Conservation (phyloP, 1,139 yeast genomes). For the Diutina siamensis region DNA sequence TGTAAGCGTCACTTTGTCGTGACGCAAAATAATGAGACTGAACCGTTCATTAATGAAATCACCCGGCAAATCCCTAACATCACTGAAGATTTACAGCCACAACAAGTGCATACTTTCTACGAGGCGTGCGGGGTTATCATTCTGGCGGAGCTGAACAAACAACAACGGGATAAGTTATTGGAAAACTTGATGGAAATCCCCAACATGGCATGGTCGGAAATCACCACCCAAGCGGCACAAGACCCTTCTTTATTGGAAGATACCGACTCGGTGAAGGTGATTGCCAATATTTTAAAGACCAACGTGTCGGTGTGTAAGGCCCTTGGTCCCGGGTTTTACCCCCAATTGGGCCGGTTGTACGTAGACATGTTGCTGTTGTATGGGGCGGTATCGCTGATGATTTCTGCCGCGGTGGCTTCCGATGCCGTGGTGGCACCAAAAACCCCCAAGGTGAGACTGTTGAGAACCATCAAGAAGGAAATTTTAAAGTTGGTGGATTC, state of each 20-base stretch:
- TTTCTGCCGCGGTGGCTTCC: constrained; percentile 64
- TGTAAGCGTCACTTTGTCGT: constrained; percentile 94
- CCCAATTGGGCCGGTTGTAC: constrained; percentile 80
- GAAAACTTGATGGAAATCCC: constrained; percentile 81
- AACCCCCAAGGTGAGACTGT: constrained; percentile 89
- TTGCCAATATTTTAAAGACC: constrained; percentile 88
- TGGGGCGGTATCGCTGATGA: constrained; percentile 83
- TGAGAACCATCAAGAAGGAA: constrained; percentile 94
- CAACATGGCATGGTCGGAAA: constrained; percentile 87
- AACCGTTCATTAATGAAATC: constrained; percentile 87
- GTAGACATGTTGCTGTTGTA: constrained; percentile 84
- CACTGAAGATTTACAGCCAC: constrained; percentile 90
- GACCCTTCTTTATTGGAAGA: constrained; percentile 78
- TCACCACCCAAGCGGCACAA: constrained; percentile 77
- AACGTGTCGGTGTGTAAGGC: constrained; percentile 91
- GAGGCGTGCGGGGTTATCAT: constrained; percentile 96
- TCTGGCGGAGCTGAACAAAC: constrained; percentile 61
- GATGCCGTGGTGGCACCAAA: constrained; percentile 86
- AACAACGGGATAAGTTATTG: constrained; percentile 61
- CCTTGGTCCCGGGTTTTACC: constrained; percentile 82
- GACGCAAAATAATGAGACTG: constrained; percentile 75
- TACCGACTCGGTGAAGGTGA: constrained; percentile 81
- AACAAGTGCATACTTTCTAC: constrained; percentile 94
- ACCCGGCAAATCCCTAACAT: constrained; percentile 72
- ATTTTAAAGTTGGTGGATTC: constrained; percentile 82